Evolutionary conservation across 192 early-diverging fungal species (phyloP).

Genomic region (Kappamyces sp.): DNA sequence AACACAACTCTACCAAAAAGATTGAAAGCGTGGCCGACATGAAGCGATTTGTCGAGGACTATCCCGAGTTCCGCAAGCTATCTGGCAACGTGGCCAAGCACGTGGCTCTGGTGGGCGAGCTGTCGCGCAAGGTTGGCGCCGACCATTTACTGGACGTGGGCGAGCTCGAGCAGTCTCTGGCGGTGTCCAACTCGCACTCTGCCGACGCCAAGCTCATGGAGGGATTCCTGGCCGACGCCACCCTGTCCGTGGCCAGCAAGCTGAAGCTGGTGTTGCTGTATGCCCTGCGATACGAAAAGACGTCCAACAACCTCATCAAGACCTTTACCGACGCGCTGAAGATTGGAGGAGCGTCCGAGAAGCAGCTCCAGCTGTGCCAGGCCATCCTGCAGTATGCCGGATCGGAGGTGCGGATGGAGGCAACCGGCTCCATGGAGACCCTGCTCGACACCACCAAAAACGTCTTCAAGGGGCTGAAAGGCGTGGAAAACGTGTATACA

Average conservation of each 20-base stretch:
- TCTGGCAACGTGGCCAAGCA: slow-evolving; percentile 97
- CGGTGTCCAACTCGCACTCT: slow-evolving; percentile 78
- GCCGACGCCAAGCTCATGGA: slow-evolving; percentile 72
- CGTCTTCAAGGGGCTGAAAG: slow-evolving; percentile 91
- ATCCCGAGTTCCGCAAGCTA: slow-evolving; percentile 95
- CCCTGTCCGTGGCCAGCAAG: slow-evolving; percentile 67
- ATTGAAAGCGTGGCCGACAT: slow-evolving; percentile 96
- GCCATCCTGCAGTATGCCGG: slow-evolving; percentile 74
- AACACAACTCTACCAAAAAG: slow-evolving; percentile 82
- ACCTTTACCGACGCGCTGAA: slow-evolving; percentile 73
- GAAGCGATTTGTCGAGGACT: slow-evolving; percentile 98
- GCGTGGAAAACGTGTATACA: slow-evolving; percentile 98
- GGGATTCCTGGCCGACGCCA: slow-evolving; percentile 33
- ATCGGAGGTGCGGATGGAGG: slow-evolving; percentile 72
- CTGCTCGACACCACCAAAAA: slow-evolving; percentile 79
- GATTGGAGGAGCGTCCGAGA: slow-evolving; percentile 48
- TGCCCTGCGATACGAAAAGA: slow-evolving; percentile 86
- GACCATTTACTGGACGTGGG: slow-evolving; percentile 61
- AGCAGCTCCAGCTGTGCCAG: slow-evolving; percentile 51
- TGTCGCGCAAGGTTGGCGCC: slow-evolving; percentile 71
- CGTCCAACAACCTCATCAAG: slow-evolving; percentile 60
- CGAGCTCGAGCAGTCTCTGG: slow-evolving; percentile 92
- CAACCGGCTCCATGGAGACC: slow-evolving; percentile 82
- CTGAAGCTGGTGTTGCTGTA: slow-evolving; percentile 78
- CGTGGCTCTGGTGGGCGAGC: slow-evolving; percentile 94